Conservation (phyloP, 2,329 filamentous ascomycete genomes). For the Tolypocladium pustulatum region DNA sequence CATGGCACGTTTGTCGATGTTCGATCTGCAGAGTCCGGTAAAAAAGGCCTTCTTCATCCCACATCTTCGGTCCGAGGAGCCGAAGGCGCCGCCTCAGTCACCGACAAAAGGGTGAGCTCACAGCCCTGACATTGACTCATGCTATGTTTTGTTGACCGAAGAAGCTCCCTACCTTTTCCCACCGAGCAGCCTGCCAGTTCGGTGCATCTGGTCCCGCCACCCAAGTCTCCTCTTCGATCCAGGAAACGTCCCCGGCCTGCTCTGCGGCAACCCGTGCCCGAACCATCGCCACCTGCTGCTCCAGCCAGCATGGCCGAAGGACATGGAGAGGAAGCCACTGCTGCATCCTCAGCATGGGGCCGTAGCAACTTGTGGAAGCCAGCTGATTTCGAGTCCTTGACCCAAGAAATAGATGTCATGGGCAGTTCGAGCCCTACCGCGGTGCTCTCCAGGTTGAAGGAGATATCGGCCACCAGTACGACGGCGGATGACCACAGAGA, state of each 20-base stretch:
- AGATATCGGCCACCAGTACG: background rate
- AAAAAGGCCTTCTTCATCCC: conserved; percentile 1
- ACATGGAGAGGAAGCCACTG: background rate
- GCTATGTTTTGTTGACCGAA: background rate
- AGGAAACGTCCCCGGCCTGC: background rate
- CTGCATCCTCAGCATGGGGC: background rate
- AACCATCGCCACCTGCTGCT: background rate
- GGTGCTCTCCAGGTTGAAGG: conserved; percentile 8
- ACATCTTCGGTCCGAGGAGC: conserved; percentile 8
- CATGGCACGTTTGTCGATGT: background rate
- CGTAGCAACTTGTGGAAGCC: background rate
- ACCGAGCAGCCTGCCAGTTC: background rate
- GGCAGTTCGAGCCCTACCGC: conserved; percentile 4
- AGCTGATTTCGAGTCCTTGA: background rate
- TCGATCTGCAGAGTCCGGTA: background rate
- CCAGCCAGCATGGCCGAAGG: background rate
- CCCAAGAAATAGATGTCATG: conserved; percentile 4
- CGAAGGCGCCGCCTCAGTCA: conserved; percentile 16
- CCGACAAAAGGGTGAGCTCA: conserved; percentile 15
- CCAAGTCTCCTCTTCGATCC: conserved; percentile 6
- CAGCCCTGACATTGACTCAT: background rate
- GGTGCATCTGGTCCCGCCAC: conserved; percentile 2
- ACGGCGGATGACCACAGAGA: background rate
- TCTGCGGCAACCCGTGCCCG: conserved; percentile 4
- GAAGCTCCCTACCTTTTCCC: background rate